phyloP scores from a whole-genome alignment of 2,329 filamentous ascomycete species.

The Botrytis fabae region DNA sequence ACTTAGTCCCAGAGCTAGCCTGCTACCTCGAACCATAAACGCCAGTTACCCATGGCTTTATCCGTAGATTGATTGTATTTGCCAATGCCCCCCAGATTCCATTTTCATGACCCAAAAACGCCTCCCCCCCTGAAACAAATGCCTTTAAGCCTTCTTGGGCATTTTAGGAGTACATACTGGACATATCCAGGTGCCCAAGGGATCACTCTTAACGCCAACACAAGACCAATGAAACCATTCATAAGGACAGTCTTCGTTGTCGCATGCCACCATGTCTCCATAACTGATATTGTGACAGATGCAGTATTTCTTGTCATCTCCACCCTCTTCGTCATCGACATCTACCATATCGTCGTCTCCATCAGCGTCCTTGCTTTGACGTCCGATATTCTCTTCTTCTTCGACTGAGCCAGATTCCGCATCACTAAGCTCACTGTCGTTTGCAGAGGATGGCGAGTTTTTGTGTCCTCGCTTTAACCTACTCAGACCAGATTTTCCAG shows the following conservation, averaged over 20 bases:
- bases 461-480: slow-evolving; percentile 59
- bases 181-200: slow-evolving; percentile 68
- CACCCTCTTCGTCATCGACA: slow-evolving; percentile 67
- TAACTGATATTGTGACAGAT: slow-evolving; percentile 81
- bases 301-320: slow-evolving; percentile 77
- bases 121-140: background rate
- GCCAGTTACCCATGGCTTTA: background rate
- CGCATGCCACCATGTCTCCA: slow-evolving; percentile 86
- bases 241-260: slow-evolving; percentile 76
- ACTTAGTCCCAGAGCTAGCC: background rate
- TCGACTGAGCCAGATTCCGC: slow-evolving; percentile 57
- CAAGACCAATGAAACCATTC: slow-evolving; percentile 89
- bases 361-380: slow-evolving; percentile 51
- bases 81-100: background rate
- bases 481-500: slow-evolving; percentile 59
- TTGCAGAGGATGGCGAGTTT: slow-evolving; percentile 62
- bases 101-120: background rate
- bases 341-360: slow-evolving; percentile 55
- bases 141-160: background rate
- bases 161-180: slow-evolving; percentile 56
- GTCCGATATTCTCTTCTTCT: slow-evolving; percentile 46
- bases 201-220: slow-evolving; percentile 67
- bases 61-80: slow-evolving; percentile 7
- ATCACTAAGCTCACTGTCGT: slow-evolving; percentile 65
- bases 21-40: slow-evolving; percentile 3